Base-by-base conservation (phyloP, 1,284 basidiomycete genomes). In the Phylloboletellus chloephorus region DNA sequence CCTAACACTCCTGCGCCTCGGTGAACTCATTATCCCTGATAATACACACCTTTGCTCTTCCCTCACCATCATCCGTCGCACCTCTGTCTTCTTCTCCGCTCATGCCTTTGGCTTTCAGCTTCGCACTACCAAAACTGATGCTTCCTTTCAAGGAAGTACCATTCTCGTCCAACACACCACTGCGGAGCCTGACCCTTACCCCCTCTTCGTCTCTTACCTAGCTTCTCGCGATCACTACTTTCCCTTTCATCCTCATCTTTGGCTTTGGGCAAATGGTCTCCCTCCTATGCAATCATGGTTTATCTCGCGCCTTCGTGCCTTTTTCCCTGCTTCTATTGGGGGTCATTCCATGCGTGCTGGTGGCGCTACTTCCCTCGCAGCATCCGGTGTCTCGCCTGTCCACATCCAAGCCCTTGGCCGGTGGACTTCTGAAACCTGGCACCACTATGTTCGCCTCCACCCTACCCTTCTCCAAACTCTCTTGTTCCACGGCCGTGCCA, bases 301-400 rank as follows among this genome's bases (percentile, higher is more conserved):
- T 17, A 12, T 44, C 2, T 10, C 7, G 3, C 11, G n/a, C 6
- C 19, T 39, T 15, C 25, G 26, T 12, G 3, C 6, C 1, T 24
- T 44, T 19, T 39, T 44, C 22, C 37, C 36, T 2, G 3, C 11
- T 4, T 8, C 1, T 5, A 16, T 39, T 19, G 36, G 17, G 1
- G 43, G 43, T 2, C 39, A 40, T n/a, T 45, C 43, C 12, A 19
- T 45, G 15, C 28, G 33, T 2, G 32, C 28, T 2, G 33, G 43
- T 2, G 38, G 38, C 4, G 33, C 38, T 16, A 45, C 43, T 3
- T 39, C 43, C n/a, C n/a, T n/a, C n/a, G n/a, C n/a, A n/a, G n/a
- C n/a, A n/a, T n/a, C n/a, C n/a, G n/a, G n/a, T n/a, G 34, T 45
- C 9, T 25, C 38, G n/a, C 23, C 37, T 8, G n/a, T 15, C 2